Evolutionary conservation across 164 flowering plant genomes (phyloP).

Genomic region (Akebia trifoliata): DNA sequence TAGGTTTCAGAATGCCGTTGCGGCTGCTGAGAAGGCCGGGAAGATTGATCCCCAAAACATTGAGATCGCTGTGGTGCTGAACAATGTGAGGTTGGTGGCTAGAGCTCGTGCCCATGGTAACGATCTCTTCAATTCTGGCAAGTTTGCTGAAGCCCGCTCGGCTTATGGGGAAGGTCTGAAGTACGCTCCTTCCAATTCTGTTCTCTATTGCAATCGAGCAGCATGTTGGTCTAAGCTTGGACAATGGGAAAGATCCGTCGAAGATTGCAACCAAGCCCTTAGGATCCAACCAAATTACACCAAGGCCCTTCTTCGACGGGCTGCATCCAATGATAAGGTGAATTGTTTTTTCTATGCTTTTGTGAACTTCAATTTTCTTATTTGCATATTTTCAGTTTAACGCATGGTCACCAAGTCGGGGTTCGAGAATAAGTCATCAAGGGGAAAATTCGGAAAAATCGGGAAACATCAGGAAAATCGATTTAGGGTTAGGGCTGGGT

Average conservation of each 20-base stretch:
- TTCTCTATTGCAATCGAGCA: constrained; percentile 84
- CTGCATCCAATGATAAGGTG: constrained; percentile 77
- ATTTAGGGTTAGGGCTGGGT: no score
- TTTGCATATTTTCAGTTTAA: neutral
- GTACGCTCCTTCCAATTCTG: constrained; percentile 64
- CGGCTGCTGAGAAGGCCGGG: constrained; percentile 67
- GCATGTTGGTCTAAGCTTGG: constrained; percentile 90
- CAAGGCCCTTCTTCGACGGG: constrained; percentile 83
- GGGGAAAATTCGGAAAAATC: no score
- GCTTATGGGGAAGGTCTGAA: constrained; percentile 88
- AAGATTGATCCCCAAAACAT: constrained; percentile 53
- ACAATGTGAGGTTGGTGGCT: constrained; percentile 56
- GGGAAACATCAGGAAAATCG: no score
- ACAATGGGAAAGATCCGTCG: constrained; percentile 63
- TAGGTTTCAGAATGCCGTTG: constrained; percentile 87
- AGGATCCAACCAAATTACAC: constrained; percentile 66
- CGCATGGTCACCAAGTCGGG: no score
- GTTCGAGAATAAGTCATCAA: no score
- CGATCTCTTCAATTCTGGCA: constrained; percentile 74
- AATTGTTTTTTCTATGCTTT: constrained; percentile 2
- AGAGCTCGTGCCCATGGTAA: constrained; percentile 81
- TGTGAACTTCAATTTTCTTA: neutral
- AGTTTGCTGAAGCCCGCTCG: constrained; percentile 69
- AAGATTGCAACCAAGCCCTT: constrained; percentile 82
- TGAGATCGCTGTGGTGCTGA: constrained; percentile 50